Evolutionary conservation across 345 rosid genomes (phyloP).

Genomic region (Acer saccharum): DNA sequence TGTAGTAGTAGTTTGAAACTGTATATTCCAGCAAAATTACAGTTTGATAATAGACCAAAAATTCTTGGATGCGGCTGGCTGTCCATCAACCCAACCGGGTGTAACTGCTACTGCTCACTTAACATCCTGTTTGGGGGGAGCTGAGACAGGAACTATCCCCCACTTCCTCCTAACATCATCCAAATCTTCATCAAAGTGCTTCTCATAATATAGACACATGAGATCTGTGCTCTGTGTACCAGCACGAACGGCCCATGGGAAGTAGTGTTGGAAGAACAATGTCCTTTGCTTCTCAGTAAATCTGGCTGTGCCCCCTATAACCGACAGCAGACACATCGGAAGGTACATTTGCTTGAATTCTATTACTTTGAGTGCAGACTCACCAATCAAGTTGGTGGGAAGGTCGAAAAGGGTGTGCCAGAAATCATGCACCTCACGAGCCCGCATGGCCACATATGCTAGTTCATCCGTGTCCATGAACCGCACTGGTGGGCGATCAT

Average conservation of each 20-base stretch:
- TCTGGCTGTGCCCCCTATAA: slow-evolving; percentile 62
- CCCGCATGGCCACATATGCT: slow-evolving; percentile 67
- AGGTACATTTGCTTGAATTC: slow-evolving; percentile 81
- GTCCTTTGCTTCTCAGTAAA: slow-evolving; percentile 65
- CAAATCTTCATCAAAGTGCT: slow-evolving; percentile 70
- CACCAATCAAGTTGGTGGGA: slow-evolving; percentile 71
- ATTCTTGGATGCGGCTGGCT: not conserved
- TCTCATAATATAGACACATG: slow-evolving; percentile 66
- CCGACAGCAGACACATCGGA: slow-evolving; percentile 72
- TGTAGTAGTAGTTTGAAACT: not conserved
- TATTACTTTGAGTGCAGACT: slow-evolving; percentile 72
- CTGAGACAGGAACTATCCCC: slow-evolving; percentile 65
- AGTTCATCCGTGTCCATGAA: slow-evolving; percentile 80
- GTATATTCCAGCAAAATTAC: not conserved
- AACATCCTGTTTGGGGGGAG: slow-evolving; percentile 27
- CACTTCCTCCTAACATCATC: slow-evolving; percentile 61
- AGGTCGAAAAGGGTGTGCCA: slow-evolving; percentile 80
- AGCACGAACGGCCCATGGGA: slow-evolving; percentile 72
- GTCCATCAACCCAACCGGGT: not conserved
- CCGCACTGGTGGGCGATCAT: slow-evolving; percentile 75
- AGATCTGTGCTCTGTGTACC: slow-evolving; percentile 63
- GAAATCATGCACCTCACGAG: slow-evolving; percentile 81
- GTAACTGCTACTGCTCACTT: not conserved
- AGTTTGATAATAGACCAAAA: not conserved
- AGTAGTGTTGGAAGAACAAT: slow-evolving; percentile 59